Evolutionary conservation across 2,329 filamentous ascomycete genomes (phyloP), one percentile per base, ranked within the genome.

Genomic region (Aureobasidium sp.): DNA sequence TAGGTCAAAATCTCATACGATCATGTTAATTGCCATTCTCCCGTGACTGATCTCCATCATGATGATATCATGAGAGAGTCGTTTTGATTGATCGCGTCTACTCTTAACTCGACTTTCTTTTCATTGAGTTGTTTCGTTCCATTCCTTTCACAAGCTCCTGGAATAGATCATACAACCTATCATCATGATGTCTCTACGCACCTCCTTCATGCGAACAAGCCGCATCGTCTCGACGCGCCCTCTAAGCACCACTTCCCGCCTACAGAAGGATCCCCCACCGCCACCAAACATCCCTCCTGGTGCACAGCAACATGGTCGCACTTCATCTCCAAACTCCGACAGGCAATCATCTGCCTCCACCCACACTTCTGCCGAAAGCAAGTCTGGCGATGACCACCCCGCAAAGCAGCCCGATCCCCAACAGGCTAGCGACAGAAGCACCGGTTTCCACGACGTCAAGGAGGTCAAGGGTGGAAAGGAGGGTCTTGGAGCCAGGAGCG

Each of bases 381-480:
- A 68, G 62, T 67, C 37, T 10, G 71, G 71, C 2, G 68, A 71
- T 41, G 69, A 74, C 25, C 72, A 75, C 59, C 73, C 73, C 1
- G 72, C 73, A 0, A 75, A 74, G 62, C 73, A 75, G 55, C 73
- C 73, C 0, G 73, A 75, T 55, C 57, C 66, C 7, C 73, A 75
- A 62, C 61, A 63, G 21, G 59, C 71, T 63, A 71, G 71, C 5
- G 67, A 63, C 1, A 63, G 71, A 47, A 70, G 58, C 37, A 75
- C 73, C 21, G 73, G 73, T 0, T 73, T 75, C 55, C 50, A 64
- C 16, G 62, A 67, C 37, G 57, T 62, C 11, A 39, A 62, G 36
- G 69, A 69, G 8, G 70, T 74, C 2, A 65, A 71, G 54, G 72
- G 73, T 9, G 72, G 73, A 30, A 73, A 74, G 64, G 68, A 69